A percentile compares a stretch with the other conserved stretches of the same genome.
These are phyloP conservation scores for Claviceps quebecensis DNA, from an alignment of 2,329 filamentous ascomycete species.

Conservation along the genomic window DNA sequence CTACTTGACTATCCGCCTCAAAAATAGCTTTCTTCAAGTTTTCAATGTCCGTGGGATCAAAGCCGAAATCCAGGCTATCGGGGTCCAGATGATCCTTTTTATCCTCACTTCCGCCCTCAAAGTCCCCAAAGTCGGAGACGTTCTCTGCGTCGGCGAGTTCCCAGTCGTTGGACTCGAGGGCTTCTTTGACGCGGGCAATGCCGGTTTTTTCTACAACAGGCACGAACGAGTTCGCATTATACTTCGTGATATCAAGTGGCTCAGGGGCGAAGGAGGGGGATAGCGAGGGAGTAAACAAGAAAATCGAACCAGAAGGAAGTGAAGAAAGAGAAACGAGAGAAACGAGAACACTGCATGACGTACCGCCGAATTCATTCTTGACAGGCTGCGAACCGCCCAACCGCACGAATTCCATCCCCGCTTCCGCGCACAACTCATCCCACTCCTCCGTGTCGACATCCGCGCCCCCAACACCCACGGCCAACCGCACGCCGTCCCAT, in stretches of 20 bases:
- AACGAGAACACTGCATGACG: constrained; percentile 7
- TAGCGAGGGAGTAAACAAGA: background rate
- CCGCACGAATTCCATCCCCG: constrained; percentile 50
- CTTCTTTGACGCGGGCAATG: constrained; percentile 43
- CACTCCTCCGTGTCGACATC: constrained; percentile 40
- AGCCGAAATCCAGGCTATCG: constrained; percentile 35
- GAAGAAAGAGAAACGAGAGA: background rate
- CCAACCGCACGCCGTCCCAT: constrained; percentile 52
- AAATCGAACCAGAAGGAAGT: no score
- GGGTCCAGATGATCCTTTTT: constrained; percentile 24
- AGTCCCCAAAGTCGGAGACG: constrained; percentile 16
- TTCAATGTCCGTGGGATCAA: constrained; percentile 38
- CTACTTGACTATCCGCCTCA: constrained; percentile 19
- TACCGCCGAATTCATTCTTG: constrained; percentile 47
- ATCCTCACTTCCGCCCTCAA: constrained; percentile 18
- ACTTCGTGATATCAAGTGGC: no score
- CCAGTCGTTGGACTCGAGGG: constrained; percentile 55
- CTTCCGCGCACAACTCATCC: constrained; percentile 45
- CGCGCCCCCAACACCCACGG: constrained; percentile 37
- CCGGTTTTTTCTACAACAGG: constrained; percentile 38
- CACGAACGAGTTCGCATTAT: no score
- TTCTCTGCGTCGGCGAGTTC: constrained; percentile 18
- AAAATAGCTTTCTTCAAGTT: constrained; percentile 39
- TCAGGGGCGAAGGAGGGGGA: background rate
- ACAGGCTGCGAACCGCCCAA: constrained; percentile 24